Evolutionary conservation across 176 grass and related monocot genomes (phyloP), one percentile per base, ranked within the genome.

Genomic region (Poa pratensis): DNA sequence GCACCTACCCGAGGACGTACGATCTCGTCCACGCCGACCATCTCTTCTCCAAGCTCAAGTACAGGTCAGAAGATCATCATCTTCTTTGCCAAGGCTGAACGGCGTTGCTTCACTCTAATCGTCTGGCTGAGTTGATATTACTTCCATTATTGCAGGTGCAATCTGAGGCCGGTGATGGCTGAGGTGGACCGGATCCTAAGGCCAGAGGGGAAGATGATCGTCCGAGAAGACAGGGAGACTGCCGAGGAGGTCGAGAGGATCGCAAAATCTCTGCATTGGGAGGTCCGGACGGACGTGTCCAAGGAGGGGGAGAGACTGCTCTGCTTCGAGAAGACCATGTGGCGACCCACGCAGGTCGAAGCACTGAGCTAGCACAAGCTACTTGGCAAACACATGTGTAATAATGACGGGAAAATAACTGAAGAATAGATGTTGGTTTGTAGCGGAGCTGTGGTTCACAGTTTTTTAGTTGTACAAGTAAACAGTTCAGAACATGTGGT

Each of bases 121-220:
- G 20, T 32, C 18, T 42, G n/a, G 34, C 20, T 42, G 24, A 75
- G 49, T 51, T 15, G 11, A 76, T 74, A 23, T 18, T 26, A 22
- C 9, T 15, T 86, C 63, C 17, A 14, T 86, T n/a, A 13, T 22
- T 32, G 37, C 80, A 96, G 92, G 83, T 97, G 95, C 50, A 86
- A 90, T 9, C 70, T 94, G 37, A 72, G 86, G 79, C 69, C 85
- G n/a, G 82, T 88, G 48, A 86, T 97, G 2, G 87, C 39, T 10
- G 95, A 97, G 88, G 92, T 94, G 67, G 95, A 94, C 90, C 84
- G 95, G 73, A 86, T 97, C 57, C 51, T 97, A 14, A 86, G 95
- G 84, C 95, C 95, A 4, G 82, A 85, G 35, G 95, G 95, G 13
- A 90, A 88, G 62, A 80, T 97, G 58, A 93, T 94, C 67, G 87